Base-by-base conservation (phyloP, 2,329 filamentous ascomycete species). In the Sporothrix brasiliensis region DNA sequence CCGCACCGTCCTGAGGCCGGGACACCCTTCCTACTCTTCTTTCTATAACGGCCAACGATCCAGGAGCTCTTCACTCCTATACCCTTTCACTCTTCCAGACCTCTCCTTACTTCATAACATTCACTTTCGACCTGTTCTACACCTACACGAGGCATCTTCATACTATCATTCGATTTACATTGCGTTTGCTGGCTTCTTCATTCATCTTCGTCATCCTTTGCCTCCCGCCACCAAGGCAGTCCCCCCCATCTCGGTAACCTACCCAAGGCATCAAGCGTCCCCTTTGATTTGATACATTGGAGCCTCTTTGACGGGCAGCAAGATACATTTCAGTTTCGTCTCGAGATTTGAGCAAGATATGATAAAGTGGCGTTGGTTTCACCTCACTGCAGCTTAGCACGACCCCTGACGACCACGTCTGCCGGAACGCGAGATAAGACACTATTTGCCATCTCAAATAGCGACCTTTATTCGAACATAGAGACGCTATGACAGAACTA, bases 401-500 rank as follows among this genome's bases (percentile, higher is more conserved):
- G 13, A 60, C 30, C 3, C 44, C 56, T 16, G 58, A 47, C 13
- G 14, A 13, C 47, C 58, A 39, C 58, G 58, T 47, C 58, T 4
- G 19, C 13, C 61, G 61, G 39, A 68, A 49, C 52, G 34, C 34
- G 27, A 67, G 34, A 56, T 56, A 44, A 4, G 14, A 34, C 44
- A 11, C 7, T 5, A n/a, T 50, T 50, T n/a, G 16, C 49, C 49
- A 16, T n/a, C 49, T 50, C 9, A 16, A 67, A 54, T 3, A 50
- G 7, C 44, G 47, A 41, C 44, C 21, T 11, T 27, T 9, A 58
- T 58, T 41, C 21, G 5, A 41, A n/a, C 41, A 49, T n/a, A 21
- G 21, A n/a, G 34, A 47, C 39, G 69, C 56, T 3, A 76, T 74
- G 73, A 71, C 75, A 50, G 75, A 75, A 13, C 56, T 73, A 34